Conservation (phyloP, 345 rosid species). For the Gossypium stocksii region DNA sequence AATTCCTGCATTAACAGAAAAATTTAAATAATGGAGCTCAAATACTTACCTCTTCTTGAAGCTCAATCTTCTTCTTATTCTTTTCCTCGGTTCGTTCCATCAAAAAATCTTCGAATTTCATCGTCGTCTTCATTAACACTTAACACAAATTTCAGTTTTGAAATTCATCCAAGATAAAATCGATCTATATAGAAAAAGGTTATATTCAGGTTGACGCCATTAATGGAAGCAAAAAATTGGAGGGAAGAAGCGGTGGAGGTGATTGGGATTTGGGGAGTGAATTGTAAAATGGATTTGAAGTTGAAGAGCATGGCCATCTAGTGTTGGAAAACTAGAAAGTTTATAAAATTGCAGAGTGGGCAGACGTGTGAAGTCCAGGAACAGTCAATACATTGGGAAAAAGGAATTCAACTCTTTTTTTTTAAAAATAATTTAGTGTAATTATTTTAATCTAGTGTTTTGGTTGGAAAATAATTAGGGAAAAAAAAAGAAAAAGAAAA, state of each 20-base stretch:
- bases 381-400: slow-evolving; percentile 20
- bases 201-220: slow-evolving; percentile 33
- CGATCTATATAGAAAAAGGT: not conserved
- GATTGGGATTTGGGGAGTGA: slow-evolving; percentile 13
- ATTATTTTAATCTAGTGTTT: no score
- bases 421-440: no score
- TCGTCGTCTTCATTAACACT: slow-evolving; percentile 20
- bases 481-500: no score
- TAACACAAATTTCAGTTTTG: not conserved
- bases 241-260: slow-evolving; percentile 13
- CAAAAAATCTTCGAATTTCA: slow-evolving; percentile 78
- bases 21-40: not conserved
- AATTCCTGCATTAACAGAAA: not conserved
- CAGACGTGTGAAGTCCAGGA: slow-evolving; percentile 75
- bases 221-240: slow-evolving; percentile 14
- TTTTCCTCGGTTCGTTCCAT: slow-evolving; percentile 45
- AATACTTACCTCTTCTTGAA: slow-evolving; percentile 47
- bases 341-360: slow-evolving; percentile 24
- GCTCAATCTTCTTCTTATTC: slow-evolving; percentile 36
- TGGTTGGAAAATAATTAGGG: no score
- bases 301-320: slow-evolving; percentile 32
- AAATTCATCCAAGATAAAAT: not conserved
- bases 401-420: not conserved
- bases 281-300: slow-evolving; percentile 17
- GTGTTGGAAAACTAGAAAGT: slow-evolving; percentile 6